A percentile compares a stretch with the other conserved stretches of the same genome.
These are phyloP conservation scores for Globisporangium carolinianum DNA, from an alignment of 352 stramenopile genomes.

Conservation along the genomic window DNA sequence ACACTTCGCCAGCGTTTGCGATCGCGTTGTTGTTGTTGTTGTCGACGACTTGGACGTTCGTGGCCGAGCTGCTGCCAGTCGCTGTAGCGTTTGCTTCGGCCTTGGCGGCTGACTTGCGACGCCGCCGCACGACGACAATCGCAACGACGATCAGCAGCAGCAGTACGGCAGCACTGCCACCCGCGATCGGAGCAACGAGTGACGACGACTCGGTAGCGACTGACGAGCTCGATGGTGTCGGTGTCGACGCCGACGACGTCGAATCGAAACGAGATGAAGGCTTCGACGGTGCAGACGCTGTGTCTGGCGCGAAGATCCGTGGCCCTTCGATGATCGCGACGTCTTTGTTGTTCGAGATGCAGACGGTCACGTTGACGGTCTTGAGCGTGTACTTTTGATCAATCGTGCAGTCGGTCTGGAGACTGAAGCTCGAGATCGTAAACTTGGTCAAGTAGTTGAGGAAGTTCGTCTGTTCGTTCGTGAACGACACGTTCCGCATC, in stretches of 20 bases:
- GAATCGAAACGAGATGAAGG: not conserved
- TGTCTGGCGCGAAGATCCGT: not conserved
- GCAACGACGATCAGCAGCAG: not conserved
- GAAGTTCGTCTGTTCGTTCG: slow-evolving; percentile 4
- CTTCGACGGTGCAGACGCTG: not conserved
- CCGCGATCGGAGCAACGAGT: not conserved
- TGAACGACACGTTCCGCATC: slow-evolving; percentile 1
- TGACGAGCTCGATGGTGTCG: not conserved
- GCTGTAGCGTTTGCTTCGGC: too few relatives aligned
- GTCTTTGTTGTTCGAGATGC: not conserved
- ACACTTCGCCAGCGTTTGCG: too few relatives aligned
- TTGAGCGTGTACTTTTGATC: not conserved
- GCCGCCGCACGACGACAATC: not conserved
- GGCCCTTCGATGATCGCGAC: not conserved
- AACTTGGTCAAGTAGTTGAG: not conserved
- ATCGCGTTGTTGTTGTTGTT: too few relatives aligned
- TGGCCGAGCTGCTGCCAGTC: too few relatives aligned
- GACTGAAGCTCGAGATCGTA: not conserved
- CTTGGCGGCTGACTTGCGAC: slow-evolving; percentile 39
- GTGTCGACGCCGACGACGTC: not conserved
- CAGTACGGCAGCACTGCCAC: not conserved
- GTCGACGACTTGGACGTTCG: too few relatives aligned
- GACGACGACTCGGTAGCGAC: slow-evolving; percentile 1
- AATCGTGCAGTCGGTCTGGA: not conserved
- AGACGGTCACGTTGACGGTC: not conserved